Evolutionary conservation across 208 protist genomes (phyloP), one percentile per base, ranked within the genome.

Genomic region (Trypanosoma congolense): DNA sequence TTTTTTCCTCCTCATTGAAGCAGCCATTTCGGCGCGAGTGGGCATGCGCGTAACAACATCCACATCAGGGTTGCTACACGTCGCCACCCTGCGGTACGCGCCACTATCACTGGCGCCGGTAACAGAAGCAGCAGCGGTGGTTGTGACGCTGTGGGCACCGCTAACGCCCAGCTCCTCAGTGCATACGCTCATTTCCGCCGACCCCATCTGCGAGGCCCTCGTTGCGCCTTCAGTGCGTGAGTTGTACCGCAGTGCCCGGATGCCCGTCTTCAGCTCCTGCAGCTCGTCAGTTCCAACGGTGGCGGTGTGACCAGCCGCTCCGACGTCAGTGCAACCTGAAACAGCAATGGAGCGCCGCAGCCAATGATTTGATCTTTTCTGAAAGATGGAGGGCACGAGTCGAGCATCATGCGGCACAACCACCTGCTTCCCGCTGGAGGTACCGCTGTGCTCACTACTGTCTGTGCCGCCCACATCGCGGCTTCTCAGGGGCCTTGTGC

Each of bases 251-350:
- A 66, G 42, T n/a, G 56, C 52, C 31, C 69, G 31, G 16, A 75
- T 63, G 31, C 61, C 56, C 10, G 56, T 65, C 24, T 70, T 70
- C 9, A 85, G 61, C 25, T 74, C 70, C 0, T 77, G 77, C 62
- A 89, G 61, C 59, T 80, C 76, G 29, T 24, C 33, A 4, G 77
- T 59, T 1, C 57, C 56, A 4, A 54, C 33, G 22, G 54, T 65
- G 16, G 50, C 14, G 42, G 30, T 22, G 19, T 18, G 22, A 8
- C 16, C 22, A 26, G 45, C 29, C 12, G 22, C 21, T 26, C 45
- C 31, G 10, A n/a, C 43, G 9, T 35, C 28, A 16, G 22, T 33
- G 12, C 0, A 36, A 28, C 56, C 47, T 8, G 33, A 6, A 38
- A 6, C 22, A 0, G 36, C 18, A 24, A 29, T 14, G 18, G 12